These are phyloP conservation scores for Pythium guiyangense DNA, from an alignment of 352 stramenopile species.

Conservation along the genomic window DNA sequence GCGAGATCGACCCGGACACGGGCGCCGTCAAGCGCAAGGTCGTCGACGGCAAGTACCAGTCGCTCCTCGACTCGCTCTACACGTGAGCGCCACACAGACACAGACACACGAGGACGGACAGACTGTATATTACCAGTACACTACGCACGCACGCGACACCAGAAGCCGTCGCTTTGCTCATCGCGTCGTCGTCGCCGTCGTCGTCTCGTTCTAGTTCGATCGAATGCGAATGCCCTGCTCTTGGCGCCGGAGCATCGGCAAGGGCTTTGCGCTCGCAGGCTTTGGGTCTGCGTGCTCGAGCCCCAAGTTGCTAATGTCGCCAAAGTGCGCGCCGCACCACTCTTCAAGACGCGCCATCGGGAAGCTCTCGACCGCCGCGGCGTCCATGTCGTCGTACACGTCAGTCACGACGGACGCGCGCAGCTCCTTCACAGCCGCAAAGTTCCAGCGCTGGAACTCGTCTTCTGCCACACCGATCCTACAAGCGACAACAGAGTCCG, in stretches of 20 bases:
- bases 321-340: conserved; percentile 47
- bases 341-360: conserved; percentile 61
- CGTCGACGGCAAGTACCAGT: conserved; percentile 69
- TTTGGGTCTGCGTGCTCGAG: conserved; percentile 71
- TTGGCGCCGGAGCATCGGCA: conserved; percentile 29
- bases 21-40: conserved; percentile 51
- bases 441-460: conserved; percentile 64
- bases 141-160: conserved; percentile 7
- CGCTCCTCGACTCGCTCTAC: conserved; percentile 73
- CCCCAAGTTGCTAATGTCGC: conserved; percentile 48
- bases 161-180: not conserved
- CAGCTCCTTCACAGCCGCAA: conserved; percentile 72
- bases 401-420: conserved; percentile 53
- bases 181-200: conserved; percentile 1
- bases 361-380: conserved; percentile 40
- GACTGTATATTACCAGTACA: conserved; percentile 21
- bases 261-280: conserved; percentile 22
- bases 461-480: conserved; percentile 71
- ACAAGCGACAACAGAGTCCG: conserved; percentile 5
- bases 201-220: conserved; percentile 58
- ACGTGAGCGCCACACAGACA: conserved; percentile 23
- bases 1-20: conserved; percentile 66
- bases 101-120: not conserved
- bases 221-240: conserved; percentile 86
- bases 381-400: conserved; percentile 64